phyloP scores from a whole-genome alignment of 106 monocot genomes.

The Platanthera guangdongensis region DNA sequence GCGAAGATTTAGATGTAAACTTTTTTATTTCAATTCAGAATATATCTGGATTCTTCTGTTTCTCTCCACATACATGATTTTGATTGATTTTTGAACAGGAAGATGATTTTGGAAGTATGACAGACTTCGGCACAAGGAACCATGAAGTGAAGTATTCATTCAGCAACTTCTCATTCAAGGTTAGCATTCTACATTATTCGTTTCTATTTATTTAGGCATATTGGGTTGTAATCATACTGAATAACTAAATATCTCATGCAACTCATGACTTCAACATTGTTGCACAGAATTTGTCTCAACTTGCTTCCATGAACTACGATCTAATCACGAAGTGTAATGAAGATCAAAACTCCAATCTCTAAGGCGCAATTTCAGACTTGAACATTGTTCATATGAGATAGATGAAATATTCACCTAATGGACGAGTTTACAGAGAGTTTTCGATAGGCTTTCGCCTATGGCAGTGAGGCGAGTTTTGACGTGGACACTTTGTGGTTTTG shows the following conservation, averaged over 20 bases:
- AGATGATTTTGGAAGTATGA: slow-evolving; percentile 65
- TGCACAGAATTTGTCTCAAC: slow-evolving; percentile 78
- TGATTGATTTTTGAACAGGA: slow-evolving; percentile 35
- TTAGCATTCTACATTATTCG: slow-evolving; percentile 2
- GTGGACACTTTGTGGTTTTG: slow-evolving; percentile 1
- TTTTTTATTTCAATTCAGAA: background rate
- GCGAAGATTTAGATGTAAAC: slow-evolving; percentile 70
- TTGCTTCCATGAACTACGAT: slow-evolving; percentile 97
- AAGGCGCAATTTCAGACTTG: background rate
- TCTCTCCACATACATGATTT: background rate
- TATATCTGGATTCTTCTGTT: background rate
- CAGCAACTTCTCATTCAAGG: slow-evolving; percentile 99
- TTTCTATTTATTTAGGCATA: background rate
- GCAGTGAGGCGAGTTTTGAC: background rate
- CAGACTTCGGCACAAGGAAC: slow-evolving; percentile 43
- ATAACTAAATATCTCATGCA: background rate
- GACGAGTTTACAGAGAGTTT: too few relatives aligned
- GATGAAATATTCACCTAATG: too few relatives aligned
- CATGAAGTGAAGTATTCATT: slow-evolving; percentile 62
- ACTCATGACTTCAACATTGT: slow-evolving; percentile 1
- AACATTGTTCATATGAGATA: background rate
- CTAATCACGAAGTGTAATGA: slow-evolving; percentile 58
- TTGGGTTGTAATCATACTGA: background rate
- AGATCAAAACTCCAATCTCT: slow-evolving; percentile 36
- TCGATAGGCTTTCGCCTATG: too few relatives aligned